Evolutionary conservation across 441 rosid species (phyloP).

Genomic region (Bocquillonia castaneifolia): DNA sequence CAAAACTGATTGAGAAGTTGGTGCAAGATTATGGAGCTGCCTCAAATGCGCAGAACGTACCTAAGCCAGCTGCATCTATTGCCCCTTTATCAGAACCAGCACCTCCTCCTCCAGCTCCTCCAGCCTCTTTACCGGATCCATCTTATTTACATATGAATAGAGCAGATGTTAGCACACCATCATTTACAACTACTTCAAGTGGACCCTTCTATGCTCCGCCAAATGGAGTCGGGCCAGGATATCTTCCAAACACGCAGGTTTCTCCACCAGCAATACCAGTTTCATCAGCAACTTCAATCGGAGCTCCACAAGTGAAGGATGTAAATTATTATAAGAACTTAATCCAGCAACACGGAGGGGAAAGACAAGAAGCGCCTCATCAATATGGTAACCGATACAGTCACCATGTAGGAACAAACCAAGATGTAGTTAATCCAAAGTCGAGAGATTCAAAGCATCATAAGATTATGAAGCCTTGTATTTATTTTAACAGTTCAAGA

Average conservation of each 20-base stretch:
- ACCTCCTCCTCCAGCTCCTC: conserved; percentile 10
- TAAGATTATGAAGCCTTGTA: conserved; percentile 83
- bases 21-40: conserved; percentile 47
- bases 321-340: conserved; percentile 76
- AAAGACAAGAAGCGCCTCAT: conserved; percentile 57
- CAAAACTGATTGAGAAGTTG: conserved; percentile 67
- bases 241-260: conserved; percentile 25
- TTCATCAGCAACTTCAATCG: conserved; percentile 34
- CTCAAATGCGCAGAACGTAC: conserved; percentile 38
- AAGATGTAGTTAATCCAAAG: conserved; percentile 48
- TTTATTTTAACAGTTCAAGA: conserved; percentile 76
- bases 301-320: conserved; percentile 53
- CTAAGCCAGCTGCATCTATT: conserved; percentile 28
- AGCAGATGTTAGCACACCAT: conserved; percentile 38
- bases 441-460: conserved; percentile 55
- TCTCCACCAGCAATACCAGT: conserved; percentile 35
- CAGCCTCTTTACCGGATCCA: conserved; percentile 27
- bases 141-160: conserved; percentile 36
- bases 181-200: conserved; percentile 36
- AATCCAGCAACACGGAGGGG: conserved; percentile 96
- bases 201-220: conserved; percentile 50
- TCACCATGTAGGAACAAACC: conserved; percentile 44
- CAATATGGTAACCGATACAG: conserved; percentile 37
- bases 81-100: conserved; percentile 20
- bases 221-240: conserved; percentile 35